These are phyloP conservation scores for Vigna unguiculata DNA, from an alignment of 306 rosid genomes.

Conservation along the genomic window DNA sequence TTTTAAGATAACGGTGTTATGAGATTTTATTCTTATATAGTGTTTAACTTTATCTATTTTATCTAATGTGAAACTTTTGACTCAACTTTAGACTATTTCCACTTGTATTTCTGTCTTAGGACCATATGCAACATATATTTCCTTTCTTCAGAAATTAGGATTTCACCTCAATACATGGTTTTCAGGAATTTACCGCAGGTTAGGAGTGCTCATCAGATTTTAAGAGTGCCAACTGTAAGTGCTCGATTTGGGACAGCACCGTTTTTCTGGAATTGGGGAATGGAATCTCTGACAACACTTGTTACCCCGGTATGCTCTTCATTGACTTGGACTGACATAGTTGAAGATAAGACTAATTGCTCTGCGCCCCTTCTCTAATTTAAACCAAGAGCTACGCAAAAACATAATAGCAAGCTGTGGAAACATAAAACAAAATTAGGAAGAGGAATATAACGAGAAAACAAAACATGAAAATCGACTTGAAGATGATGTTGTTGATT, in stretches of 20 bases:
- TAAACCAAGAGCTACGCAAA: too few species aligned
- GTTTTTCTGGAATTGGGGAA: conserved; percentile 98
- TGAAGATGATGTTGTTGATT: background rate
- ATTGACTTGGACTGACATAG: conserved; percentile 26
- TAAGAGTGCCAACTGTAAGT: conserved; percentile 90
- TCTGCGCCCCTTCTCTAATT: too few species aligned
- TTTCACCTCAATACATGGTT: conserved; percentile 48
- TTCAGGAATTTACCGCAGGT: conserved; percentile 96
- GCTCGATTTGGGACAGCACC: conserved; percentile 98
- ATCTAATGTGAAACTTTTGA: too few species aligned
- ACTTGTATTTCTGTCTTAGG: too few species aligned
- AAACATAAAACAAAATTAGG: too few species aligned
- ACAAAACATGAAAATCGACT: background rate
- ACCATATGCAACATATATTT: too few species aligned
- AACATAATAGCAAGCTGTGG: too few species aligned
- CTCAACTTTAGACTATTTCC: too few species aligned
- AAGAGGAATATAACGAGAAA: too few species aligned
- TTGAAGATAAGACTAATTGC: conserved; percentile 26
- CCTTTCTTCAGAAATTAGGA: conserved; percentile 48
- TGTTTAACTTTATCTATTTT: too few species aligned
- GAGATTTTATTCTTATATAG: too few species aligned
- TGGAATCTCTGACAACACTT: conserved; percentile 79
- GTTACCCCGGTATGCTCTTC: conserved; percentile 65
- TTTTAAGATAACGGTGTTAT: too few species aligned
- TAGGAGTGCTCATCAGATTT: conserved; percentile 80